A percentile compares a stretch with the other conserved stretches of the same genome.
phyloP scores from a whole-genome alignment of 139 green algal genomes.

The Penium margaritaceum region DNA sequence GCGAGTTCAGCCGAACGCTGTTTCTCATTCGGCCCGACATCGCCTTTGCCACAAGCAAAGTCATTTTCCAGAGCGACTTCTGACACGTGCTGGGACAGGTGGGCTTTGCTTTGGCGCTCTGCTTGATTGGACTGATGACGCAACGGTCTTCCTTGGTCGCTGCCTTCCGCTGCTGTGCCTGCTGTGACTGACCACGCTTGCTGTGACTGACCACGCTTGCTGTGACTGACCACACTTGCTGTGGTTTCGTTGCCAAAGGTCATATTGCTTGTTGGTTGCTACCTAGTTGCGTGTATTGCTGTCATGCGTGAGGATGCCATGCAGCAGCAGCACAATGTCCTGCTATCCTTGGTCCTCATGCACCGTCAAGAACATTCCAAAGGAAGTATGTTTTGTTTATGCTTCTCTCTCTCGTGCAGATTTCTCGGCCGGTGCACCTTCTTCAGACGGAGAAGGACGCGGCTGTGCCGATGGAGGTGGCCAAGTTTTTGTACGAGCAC shows the following conservation, averaged over 20 bases:
- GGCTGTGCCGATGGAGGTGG: conserved; percentile 5
- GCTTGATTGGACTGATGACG: not conserved
- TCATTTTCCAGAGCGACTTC: conserved; percentile 14
- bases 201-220: not conserved
- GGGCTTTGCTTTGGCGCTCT: not conserved
- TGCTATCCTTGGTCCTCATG: too few relatives aligned
- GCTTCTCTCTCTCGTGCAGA: not conserved
- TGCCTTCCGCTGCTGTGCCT: not conserved
- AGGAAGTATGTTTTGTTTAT: not conserved
- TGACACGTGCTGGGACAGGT: not conserved
- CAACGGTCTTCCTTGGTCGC: too few relatives aligned
- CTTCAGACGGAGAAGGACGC: not conserved
- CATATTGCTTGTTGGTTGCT: not conserved
- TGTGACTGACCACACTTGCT: not conserved
- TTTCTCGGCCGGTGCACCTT: conserved; percentile 10
- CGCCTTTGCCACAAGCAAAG: conserved; percentile 11
- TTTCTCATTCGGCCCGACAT: conserved; percentile 29
- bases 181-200: not conserved
- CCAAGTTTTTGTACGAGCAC: conserved; percentile 17
- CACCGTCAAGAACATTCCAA: too few relatives aligned
- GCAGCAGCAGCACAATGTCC: too few relatives aligned
- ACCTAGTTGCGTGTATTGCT: too few relatives aligned
- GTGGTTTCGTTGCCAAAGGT: not conserved
- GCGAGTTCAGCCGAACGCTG: conserved; percentile 14
- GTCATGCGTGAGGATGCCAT: too few relatives aligned